These are phyloP conservation scores for Thermoascus crustaceus DNA, from an alignment of 2,329 filamentous ascomycete species.

Conservation along the genomic window DNA sequence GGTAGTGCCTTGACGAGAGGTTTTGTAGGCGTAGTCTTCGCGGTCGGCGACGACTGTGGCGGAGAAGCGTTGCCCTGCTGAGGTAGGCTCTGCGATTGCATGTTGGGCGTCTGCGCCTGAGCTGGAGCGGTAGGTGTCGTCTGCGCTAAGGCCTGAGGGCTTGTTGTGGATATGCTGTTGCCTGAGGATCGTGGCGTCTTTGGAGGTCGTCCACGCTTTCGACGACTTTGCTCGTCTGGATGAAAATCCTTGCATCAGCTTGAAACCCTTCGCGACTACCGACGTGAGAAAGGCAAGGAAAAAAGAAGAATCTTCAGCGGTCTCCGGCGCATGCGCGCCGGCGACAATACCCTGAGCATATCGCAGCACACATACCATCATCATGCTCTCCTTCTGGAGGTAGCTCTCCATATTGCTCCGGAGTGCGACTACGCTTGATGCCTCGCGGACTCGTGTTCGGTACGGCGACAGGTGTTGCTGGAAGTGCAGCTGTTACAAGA, in stretches of 20 bases:
- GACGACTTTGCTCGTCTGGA: conserved; percentile 35
- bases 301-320: conserved; percentile 25
- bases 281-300: conserved; percentile 29
- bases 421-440: conserved; percentile 72
- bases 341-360: conserved; percentile 11
- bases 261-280: conserved; percentile 3
- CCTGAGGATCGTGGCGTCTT: conserved; percentile 37
- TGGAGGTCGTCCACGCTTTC: conserved; percentile 43
- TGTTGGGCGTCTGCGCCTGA: conserved; percentile 32
- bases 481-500: conserved; percentile 29
- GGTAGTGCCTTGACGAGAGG: conserved; percentile 83
- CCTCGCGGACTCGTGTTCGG: conserved; percentile 55
- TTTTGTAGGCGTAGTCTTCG: conserved; percentile 71
- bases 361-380: conserved; percentile 58
- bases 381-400: conserved; percentile 54
- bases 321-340: background rate
- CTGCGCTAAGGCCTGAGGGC: conserved; percentile 18
- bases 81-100: conserved; percentile 30
- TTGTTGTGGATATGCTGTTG: conserved; percentile 14
- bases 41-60: conserved; percentile 54
- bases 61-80: conserved; percentile 39
- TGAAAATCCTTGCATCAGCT: conserved; percentile 7
- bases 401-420: conserved; percentile 55
- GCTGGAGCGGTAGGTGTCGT: conserved; percentile 21
- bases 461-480: conserved; percentile 40